Base-by-base conservation (phyloP, 1,284 basidiomycete species). In the Ganoderma sinense region DNA sequence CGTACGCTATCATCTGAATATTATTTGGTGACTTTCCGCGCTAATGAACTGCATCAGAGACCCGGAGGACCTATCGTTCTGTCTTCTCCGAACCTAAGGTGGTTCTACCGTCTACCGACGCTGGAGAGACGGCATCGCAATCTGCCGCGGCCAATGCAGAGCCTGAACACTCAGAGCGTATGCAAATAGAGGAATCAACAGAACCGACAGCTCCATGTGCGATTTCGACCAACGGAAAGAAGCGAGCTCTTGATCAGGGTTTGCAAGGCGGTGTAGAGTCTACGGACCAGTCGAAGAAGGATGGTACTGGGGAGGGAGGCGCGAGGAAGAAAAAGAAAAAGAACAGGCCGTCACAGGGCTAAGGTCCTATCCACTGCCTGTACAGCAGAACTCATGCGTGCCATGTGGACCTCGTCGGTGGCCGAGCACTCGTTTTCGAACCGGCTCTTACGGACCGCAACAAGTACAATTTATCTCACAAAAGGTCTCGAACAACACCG, bases 51-150 rank as follows among this genome's bases (percentile, higher is more conserved):
- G 18, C 23, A 26, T 14, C 73, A 88, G 88, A 87, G 75, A 86
- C 86, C 3, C 86, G 88, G 14, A 83, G 81, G 69, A 88, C 86
- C 4, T 94, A 92, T 75, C 86, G 92, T 2, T 90, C 93, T 0
- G 86, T 94, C 0, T 81, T 94, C 20, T 93, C 92, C 2, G 91
- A 93, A 73, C 91, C 93, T 0, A 86, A 79, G 65, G 77, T 93
- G 11, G 84, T 94, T 14, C 80, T 92, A 11, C 90, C 90, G 10
- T 68, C 55, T 16, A 29, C 53, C 13, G 20, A 55, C 1, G 18
- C 18, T 14, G 18, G 26, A 13, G 16, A 56, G 3, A 8, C 51
- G 11, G 8, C 51, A 4, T 31, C 33, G 45, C 40, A 23, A 16
- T 33, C 55, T 48, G 60, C 65, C 39, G 29, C 36, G 6, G 33